A percentile compares a stretch with the other conserved stretches of the same genome.
Evolutionary conservation across 768 basidiomycete genomes (phyloP).

Genomic region (Imleria badia): DNA sequence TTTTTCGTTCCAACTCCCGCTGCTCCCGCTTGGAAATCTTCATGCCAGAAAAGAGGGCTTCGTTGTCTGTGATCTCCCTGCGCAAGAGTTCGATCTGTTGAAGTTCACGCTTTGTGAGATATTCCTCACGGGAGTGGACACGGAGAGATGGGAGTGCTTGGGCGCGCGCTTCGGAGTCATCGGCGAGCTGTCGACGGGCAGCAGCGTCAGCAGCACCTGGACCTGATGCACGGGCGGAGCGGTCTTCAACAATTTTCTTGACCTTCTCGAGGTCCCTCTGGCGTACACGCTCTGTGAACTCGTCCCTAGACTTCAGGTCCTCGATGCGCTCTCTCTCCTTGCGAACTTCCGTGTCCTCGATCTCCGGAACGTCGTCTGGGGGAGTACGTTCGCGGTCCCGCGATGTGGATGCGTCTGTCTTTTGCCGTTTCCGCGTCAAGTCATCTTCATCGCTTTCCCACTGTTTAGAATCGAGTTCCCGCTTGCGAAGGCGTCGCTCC

Average conservation of each 20-base stretch:
- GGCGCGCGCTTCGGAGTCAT: slow-evolving; percentile 62
- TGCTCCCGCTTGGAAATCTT: slow-evolving; percentile 83
- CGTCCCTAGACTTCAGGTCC: slow-evolving; percentile 87
- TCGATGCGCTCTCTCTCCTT: slow-evolving; percentile 72
- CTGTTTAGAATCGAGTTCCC: slow-evolving; percentile 76
- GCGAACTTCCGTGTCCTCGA: slow-evolving; percentile 74
- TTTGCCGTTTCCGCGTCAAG: slow-evolving; percentile 61
- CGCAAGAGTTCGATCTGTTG: slow-evolving; percentile 94
- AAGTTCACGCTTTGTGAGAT: slow-evolving; percentile 92
- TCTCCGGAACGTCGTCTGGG: slow-evolving; percentile 46
- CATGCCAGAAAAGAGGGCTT: slow-evolving; percentile 88
- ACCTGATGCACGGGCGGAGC: slow-evolving; percentile 72
- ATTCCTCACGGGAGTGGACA: slow-evolving; percentile 89
- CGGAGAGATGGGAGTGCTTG: slow-evolving; percentile 70
- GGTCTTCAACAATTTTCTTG: slow-evolving; percentile 90
- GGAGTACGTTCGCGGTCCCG: slow-evolving; percentile 25
- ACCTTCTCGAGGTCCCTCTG: slow-evolving; percentile 81
- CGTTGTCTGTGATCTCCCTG: slow-evolving; percentile 93
- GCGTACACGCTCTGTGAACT: slow-evolving; percentile 85
- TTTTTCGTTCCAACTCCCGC: slow-evolving; percentile 84
- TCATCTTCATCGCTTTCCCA: slow-evolving; percentile 95
- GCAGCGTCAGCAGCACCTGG: slow-evolving; percentile 78
- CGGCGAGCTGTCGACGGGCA: slow-evolving; percentile 75
- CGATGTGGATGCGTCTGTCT: slow-evolving; percentile 41
- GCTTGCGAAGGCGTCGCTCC: slow-evolving; percentile 69